Percentiles rank a stretch among this genome's conserved stretches.
These are phyloP conservation scores for Fusarium nisikadoi DNA, from an alignment of 2,329 filamentous ascomycete species.

Conservation along the genomic window DNA sequence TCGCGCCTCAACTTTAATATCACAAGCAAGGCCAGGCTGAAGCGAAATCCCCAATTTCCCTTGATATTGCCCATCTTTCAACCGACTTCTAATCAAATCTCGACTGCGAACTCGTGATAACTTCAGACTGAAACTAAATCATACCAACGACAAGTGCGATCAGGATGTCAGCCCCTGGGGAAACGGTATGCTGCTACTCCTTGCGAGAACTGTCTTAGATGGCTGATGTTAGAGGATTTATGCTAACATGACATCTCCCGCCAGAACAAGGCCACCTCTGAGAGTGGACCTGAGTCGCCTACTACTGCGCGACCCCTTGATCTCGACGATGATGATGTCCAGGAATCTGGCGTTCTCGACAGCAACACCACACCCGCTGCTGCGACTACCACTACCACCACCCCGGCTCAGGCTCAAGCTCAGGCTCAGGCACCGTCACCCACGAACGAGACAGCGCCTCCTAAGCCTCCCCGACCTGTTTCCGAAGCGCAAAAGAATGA, in stretches of 20 bases:
- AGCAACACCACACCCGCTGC: conserved; percentile 40
- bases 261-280: conserved; percentile 57
- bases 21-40: conserved; percentile 42
- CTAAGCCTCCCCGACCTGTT: conserved; percentile 86
- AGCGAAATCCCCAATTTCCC: conserved; percentile 46
- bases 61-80: conserved; percentile 13
- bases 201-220: not conserved
- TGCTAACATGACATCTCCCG: conserved; percentile 37
- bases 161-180: conserved; percentile 56
- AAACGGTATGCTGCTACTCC: conserved; percentile 54
- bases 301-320: conserved; percentile 73
- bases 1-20: conserved; percentile 48
- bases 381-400: conserved; percentile 41
- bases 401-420: conserved; percentile 6
- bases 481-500: conserved; percentile 87
- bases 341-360: conserved; percentile 66
- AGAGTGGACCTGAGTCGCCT: conserved; percentile 68
- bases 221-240: conserved; percentile 22
- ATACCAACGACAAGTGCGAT: conserved; percentile 6
- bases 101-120: conserved; percentile 4
- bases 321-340: conserved; percentile 76
- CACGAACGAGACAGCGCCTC: conserved; percentile 64
- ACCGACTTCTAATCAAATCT: conserved; percentile 13
- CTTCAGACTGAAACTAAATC: not conserved
- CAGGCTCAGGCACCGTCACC: conserved; percentile 36